These are phyloP conservation scores for Hypomyces rosellus DNA, from an alignment of 2,329 filamentous ascomycete species.

Conservation along the genomic window DNA sequence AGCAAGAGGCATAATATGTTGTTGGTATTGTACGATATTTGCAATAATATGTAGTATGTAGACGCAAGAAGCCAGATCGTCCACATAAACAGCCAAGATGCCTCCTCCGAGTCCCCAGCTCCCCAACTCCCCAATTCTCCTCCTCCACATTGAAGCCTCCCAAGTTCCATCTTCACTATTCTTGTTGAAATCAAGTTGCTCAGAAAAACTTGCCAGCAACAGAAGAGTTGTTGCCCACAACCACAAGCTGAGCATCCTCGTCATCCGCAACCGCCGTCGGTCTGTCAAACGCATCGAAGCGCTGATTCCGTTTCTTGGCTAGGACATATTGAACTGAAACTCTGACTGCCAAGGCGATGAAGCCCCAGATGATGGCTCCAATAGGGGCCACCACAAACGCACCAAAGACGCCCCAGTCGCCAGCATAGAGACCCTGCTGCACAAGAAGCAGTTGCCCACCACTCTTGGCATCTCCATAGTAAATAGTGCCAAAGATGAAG, in stretches of 20 bases:
- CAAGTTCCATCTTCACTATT: background rate
- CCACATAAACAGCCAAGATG: too few species aligned
- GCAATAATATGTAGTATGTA: too few species aligned
- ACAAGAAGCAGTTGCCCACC: constrained; percentile 66
- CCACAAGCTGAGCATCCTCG: constrained; percentile 25
- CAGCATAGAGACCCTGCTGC: constrained; percentile 65
- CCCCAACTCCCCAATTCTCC: too few species aligned
- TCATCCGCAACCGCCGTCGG: constrained; percentile 27
- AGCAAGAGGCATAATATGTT: too few species aligned
- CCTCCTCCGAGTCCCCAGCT: too few species aligned
- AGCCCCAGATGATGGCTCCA: constrained; percentile 66
- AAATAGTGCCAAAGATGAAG: constrained; percentile 74
- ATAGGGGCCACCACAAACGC: constrained; percentile 76
- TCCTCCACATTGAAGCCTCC: background rate
- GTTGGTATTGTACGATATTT: too few species aligned
- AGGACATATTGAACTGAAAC: constrained; percentile 51
- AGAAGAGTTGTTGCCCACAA: constrained; percentile 36
- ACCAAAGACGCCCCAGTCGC: constrained; percentile 78
- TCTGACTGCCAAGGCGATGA: constrained; percentile 54
- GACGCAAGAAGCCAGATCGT: too few species aligned
- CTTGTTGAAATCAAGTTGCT: background rate
- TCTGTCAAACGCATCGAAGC: constrained; percentile 63
- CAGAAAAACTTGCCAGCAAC: constrained; percentile 52
- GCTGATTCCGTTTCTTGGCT: constrained; percentile 51
- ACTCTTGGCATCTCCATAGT: constrained; percentile 59